phyloP scores from a whole-genome alignment of 1,284 basidiomycete species.

The Melampsora americana region DNA sequence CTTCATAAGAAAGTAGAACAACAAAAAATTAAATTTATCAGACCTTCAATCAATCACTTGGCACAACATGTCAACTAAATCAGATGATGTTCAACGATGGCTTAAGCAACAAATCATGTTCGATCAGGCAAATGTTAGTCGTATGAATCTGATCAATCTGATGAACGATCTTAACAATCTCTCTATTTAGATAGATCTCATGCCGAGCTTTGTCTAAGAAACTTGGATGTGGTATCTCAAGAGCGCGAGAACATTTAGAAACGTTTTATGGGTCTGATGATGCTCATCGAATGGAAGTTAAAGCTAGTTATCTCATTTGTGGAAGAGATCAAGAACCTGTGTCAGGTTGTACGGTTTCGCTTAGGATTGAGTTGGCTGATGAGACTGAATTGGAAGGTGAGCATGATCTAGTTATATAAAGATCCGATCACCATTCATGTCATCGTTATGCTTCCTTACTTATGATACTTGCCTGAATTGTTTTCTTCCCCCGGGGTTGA shows the following conservation, averaged over 20 bases:
- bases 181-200: constrained; percentile 5
- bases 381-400: constrained; percentile 22
- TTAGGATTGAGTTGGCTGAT: constrained; percentile 19
- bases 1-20: too few species aligned
- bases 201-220: constrained; percentile 19
- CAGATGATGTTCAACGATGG: constrained; percentile 22
- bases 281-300: constrained; percentile 16
- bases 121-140: constrained; percentile 34
- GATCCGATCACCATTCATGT: background rate
- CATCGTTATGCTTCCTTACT: background rate
- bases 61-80: background rate
- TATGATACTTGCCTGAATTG: background rate
- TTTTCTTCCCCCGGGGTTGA: background rate
- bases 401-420: background rate
- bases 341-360: constrained; percentile 3
- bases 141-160: background rate
- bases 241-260: constrained; percentile 24
- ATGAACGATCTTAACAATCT: background rate
- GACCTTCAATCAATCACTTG: background rate
- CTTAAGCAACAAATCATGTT: constrained; percentile 33
- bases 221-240: constrained; percentile 3
- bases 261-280: constrained; percentile 20
- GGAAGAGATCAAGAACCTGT: background rate
- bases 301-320: constrained; percentile 29
- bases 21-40: too few species aligned